Base-by-base conservation (phyloP, 306 rosid genomes). In the Bauhinia variegata region DNA sequence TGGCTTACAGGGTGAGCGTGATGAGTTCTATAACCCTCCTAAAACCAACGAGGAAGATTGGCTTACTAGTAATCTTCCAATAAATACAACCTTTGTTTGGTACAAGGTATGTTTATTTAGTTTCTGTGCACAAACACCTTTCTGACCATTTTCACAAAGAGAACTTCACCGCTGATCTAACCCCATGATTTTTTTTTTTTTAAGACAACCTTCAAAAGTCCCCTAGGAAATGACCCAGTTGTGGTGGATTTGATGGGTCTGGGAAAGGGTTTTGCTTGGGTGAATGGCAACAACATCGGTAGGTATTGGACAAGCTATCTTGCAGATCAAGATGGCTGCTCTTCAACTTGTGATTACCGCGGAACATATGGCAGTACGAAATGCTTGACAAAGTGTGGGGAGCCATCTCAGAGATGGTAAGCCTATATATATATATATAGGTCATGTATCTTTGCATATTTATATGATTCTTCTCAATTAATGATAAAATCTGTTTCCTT, bases 101-200 rank as follows among this genome's bases (percentile, higher is more conserved):
- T 73, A 72, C 63, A 78, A 78, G 82, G 82, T 78, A 74, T 19
- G 5, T 2, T 4, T 10, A n/a, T n/a, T n/a, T n/a, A n/a, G n/a
- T n/a, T n/a, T n/a, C n/a, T n/a, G n/a, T n/a, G n/a, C n/a, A n/a
- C n/a, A n/a, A n/a, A n/a, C n/a, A n/a, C n/a, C n/a, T n/a, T n/a
- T n/a, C n/a, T n/a, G n/a, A n/a, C n/a, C n/a, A n/a, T n/a, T n/a
- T n/a, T n/a, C n/a, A n/a, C n/a, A n/a, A n/a, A n/a, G n/a, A n/a
- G n/a, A n/a, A n/a, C n/a, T n/a, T n/a, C n/a, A n/a, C n/a, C n/a
- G n/a, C n/a, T n/a, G n/a, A n/a, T n/a, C n/a, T n/a, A n/a, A 5
- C 12, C n/a, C 15, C 17, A 3, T 31, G 15, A 13, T 32, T 3
- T 60, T 0, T 37, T 63, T 12, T 8, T n/a, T n/a, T n/a, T n/a